Evolutionary conservation across 768 basidiomycete species (phyloP).

Genomic region (Termitomyces sp.): DNA sequence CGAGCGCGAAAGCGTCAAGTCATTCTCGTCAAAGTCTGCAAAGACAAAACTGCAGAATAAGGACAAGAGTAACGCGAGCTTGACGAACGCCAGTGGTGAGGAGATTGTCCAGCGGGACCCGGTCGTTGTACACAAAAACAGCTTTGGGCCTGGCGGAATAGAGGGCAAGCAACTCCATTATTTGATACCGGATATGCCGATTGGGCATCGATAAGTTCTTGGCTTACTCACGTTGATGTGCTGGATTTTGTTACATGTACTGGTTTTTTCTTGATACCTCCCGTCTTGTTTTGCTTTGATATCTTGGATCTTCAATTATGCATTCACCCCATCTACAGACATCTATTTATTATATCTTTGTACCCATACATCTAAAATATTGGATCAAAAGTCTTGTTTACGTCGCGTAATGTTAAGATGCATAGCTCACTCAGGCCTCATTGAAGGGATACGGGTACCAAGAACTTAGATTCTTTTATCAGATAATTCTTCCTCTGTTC

Average conservation of each 20-base stretch:
- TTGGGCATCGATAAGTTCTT: background rate
- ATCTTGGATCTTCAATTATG: conserved; percentile 2
- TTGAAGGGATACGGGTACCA: background rate
- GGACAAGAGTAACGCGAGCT: conserved; percentile 2
- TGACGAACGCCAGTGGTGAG: conserved; percentile 8
- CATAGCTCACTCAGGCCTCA: background rate
- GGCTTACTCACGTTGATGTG: background rate
- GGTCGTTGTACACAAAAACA: conserved; percentile 15
- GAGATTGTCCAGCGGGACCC: background rate
- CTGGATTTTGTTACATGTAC: background rate
- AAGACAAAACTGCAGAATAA: conserved; percentile 3
- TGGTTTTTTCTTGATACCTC: background rate
- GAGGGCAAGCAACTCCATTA: conserved; percentile 18
- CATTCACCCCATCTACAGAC: background rate
- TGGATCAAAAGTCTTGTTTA: background rate
- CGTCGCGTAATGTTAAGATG: background rate
- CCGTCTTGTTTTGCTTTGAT: background rate
- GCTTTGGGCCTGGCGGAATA: conserved; percentile 18
- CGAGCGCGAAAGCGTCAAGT: conserved; percentile 12
- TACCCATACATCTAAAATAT: background rate
- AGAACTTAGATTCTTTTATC: background rate
- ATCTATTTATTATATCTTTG: background rate
- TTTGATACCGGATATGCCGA: conserved; percentile 19
- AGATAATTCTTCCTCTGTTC: background rate
- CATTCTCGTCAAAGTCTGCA: background rate